A percentile compares a stretch with the other conserved stretches of the same genome.
These are phyloP conservation scores for Yamadazyma trypodendri DNA, from an alignment of 1,139 yeast species.

Conservation along the genomic window DNA sequence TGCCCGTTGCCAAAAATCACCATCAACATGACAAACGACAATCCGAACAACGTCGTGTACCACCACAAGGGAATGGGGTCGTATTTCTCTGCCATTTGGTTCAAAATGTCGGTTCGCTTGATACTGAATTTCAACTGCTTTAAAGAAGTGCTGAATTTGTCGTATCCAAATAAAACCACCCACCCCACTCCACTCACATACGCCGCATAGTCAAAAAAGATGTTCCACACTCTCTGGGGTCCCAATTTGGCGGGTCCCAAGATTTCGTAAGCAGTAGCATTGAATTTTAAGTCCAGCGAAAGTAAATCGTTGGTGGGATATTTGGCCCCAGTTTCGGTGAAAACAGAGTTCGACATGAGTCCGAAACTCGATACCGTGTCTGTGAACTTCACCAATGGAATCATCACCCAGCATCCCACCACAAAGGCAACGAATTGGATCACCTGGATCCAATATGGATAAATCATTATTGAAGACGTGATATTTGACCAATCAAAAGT, in stretches of 20 bases:
- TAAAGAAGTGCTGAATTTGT: conserved; percentile 17
- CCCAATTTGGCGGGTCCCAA: conserved; percentile 43
- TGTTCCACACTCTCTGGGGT: conserved; percentile 49
- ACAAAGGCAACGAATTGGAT: conserved; percentile 43
- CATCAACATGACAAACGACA: conserved; percentile 35
- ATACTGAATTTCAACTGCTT: conserved; percentile 16
- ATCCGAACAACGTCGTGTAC: conserved; percentile 34
- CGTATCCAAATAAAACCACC: conserved; percentile 41
- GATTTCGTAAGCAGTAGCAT: conserved; percentile 36
- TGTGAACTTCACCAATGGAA: conserved; percentile 42
- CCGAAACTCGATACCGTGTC: conserved; percentile 27
- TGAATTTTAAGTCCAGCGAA: conserved; percentile 31
- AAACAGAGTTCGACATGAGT: conserved; percentile 41
- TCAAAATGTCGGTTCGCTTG: conserved; percentile 37
- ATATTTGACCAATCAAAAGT: conserved; percentile 48
- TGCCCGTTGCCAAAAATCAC: conserved; percentile 33
- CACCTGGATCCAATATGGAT: conserved; percentile 47
- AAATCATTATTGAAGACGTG: conserved; percentile 42
- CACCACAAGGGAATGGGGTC: conserved; percentile 42
- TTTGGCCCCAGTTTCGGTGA: conserved; percentile 26
- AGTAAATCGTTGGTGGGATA: conserved; percentile 38
- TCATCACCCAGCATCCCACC: conserved; percentile 40
- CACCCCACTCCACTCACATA: conserved; percentile 48
- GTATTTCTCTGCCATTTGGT: conserved; percentile 35
- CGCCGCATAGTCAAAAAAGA: conserved; percentile 53